Evolutionary conservation across 805 yeast genomes (phyloP), one percentile per base, ranked within the genome.

Genomic region (Myxozyma vanderwaltii): DNA sequence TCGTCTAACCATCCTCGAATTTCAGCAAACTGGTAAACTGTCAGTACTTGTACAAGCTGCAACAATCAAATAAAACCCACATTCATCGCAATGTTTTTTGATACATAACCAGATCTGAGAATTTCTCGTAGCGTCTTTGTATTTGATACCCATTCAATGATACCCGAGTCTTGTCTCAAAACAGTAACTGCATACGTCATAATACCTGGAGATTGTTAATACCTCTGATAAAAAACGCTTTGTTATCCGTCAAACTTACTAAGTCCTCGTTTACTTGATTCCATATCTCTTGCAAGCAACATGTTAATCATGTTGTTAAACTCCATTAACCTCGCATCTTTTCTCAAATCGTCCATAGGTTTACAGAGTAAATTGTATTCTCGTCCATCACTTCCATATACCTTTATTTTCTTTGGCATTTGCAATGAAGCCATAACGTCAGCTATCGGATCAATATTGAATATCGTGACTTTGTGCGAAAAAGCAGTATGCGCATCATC

Each of bases 291-390:
- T 21, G 77, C 73, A 56, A 94, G 76, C 31, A 94, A 71, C 65
- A 89, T 82, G 70, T 91, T 91, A 72, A 94, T 84, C 73, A 91
- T 86, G 0, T 89, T 83, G 0, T 97, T 89, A 67, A 94, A 86
- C 67, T 95, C 94, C 88, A 91, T 88, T 53, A 92, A 82, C 67
- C 96, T 88, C 3, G 96, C 94, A 76, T 95, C 99, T 69, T 95
- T 95, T 64, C 98, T 77, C 19, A 95, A 85, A 75, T 94, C 99
- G 73, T 94, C 99, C 63, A 84, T 81, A 7, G 86, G 84, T 70
- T 94, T 94, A 67, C 96, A 86, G 75, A 94, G 79, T 15, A 94
- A 79, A 19, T 86, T 81, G 70, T 91, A 91, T 0, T 76, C 72
- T n/a, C 75, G 74, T 7, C 92, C 91, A 73, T 92, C 89, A 1